phyloP scores from a whole-genome alignment of 2,329 filamentous ascomycete genomes.

The Davidsoniella neocaledoniae region DNA sequence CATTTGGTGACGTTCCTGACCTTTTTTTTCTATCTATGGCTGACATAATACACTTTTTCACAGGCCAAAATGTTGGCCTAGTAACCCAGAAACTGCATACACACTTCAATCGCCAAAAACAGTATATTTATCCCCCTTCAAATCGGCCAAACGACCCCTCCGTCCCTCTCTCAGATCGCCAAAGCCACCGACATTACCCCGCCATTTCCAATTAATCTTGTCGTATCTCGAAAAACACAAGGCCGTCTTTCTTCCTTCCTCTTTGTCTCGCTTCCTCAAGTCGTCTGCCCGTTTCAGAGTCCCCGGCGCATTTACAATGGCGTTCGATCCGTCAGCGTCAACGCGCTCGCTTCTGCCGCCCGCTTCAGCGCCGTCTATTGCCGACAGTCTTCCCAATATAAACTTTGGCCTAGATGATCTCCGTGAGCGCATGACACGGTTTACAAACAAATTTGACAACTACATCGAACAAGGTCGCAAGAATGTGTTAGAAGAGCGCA shows the following conservation, averaged over 20 bases:
- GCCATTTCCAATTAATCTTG: neutral
- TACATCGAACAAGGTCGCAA: slow-evolving; percentile 89
- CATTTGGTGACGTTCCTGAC: too few relatives aligned
- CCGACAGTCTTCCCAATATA: slow-evolving; percentile 67
- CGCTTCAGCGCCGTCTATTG: slow-evolving; percentile 47
- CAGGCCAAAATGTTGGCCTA: neutral
- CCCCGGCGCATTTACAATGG: slow-evolving; percentile 23
- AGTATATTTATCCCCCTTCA: neutral
- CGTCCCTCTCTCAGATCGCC: too few relatives aligned
- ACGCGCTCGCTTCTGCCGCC: slow-evolving; percentile 42
- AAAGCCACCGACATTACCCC: neutral
- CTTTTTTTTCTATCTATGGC: neutral
- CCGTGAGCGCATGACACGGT: slow-evolving; percentile 86
- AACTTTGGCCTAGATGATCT: slow-evolving; percentile 95
- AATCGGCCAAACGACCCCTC: neutral
- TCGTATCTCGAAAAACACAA: neutral
- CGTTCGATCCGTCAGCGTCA: slow-evolving; percentile 54
- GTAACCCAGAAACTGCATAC: neutral
- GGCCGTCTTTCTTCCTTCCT: neutral
- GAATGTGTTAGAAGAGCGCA: slow-evolving; percentile 79
- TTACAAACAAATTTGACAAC: slow-evolving; percentile 76
- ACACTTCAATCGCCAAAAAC: neutral
- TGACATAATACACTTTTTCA: neutral
- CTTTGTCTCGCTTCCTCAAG: neutral
- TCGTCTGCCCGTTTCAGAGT: neutral